phyloP scores from a whole-genome alignment of 345 rosid species.

The Litchi chinensis region DNA sequence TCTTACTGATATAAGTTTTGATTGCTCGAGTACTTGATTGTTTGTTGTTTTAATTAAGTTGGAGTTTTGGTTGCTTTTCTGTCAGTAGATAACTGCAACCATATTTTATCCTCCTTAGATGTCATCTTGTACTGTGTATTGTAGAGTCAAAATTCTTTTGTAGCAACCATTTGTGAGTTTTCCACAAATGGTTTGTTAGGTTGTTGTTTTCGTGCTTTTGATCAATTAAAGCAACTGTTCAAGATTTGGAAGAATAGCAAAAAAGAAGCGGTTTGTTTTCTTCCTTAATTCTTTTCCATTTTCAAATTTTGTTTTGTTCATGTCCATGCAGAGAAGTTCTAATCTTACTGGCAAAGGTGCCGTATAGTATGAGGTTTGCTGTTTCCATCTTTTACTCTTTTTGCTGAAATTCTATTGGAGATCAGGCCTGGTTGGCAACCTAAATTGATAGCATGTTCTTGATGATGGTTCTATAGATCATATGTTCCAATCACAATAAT shows the following conservation, averaged over 20 bases:
- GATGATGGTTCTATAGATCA: not conserved
- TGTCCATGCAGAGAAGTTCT: not conserved
- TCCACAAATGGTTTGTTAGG: not conserved
- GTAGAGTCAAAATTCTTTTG: not conserved
- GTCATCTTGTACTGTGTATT: not conserved
- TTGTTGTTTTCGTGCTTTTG: not conserved
- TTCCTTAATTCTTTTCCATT: not conserved
- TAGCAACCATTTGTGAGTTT: not conserved
- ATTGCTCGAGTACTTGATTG: not conserved
- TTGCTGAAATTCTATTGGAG: not conserved
- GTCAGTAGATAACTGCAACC: not conserved
- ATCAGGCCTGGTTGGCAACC: not conserved
- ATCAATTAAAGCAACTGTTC: constrained; percentile 42
- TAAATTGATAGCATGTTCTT: not conserved
- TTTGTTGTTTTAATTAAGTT: not conserved
- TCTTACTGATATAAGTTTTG: no score
- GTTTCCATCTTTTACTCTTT: not conserved
- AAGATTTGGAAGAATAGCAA: constrained; percentile 92
- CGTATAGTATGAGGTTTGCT: not conserved
- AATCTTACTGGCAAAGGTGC: not conserved
- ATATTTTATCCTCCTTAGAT: not conserved
- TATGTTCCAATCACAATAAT: constrained; percentile 5
- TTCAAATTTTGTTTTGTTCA: not conserved
- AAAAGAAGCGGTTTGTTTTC: constrained; percentile 72
- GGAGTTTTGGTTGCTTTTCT: not conserved